Evolutionary conservation across 345 rosid species (phyloP), one percentile per base, ranked within the genome.

Genomic region (Melaleuca alternifolia): DNA sequence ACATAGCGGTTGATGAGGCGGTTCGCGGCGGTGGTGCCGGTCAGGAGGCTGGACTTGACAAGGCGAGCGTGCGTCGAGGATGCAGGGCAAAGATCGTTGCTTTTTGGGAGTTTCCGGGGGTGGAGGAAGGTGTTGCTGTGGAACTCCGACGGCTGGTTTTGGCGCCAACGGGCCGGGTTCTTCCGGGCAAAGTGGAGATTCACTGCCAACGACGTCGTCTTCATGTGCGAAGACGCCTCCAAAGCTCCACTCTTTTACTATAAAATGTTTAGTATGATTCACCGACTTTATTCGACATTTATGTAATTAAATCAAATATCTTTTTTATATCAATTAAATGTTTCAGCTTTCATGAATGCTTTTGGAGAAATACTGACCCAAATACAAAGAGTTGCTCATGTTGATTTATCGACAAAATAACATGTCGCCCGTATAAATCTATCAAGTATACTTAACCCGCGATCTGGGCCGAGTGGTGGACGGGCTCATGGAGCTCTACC

Each of bases 1-100:
- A 90, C 41, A 50, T 93, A 96, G 10, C 89, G 71, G 21, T 91
- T 93, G 8, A 93, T 83, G 89, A 96, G 94, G 59, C 90, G 92
- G 88, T 94, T 96, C 12, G 88, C 54, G 16, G 92, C 86, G 84
- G 86, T 50, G 20, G 91, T 94, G 75, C 88, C 87, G 23, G 46
- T 62, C 4, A 85, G 37, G 54, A 91, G 51, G 8, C 99, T 96
- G 11, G 85, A 86, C 89, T 95, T 96, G 10, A 96, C 54, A 14
- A 88, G 20, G 11, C 26, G 53, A 7, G 90, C 20, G 46, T 94
- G 95, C 3, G 87, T 50, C 30, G 88, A 88, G 53, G 84, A 85
- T 23, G 92, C 87, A 53, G 89, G 75, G 87, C 59, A 50, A 50
- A 89, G 54, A 85, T 89, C 33, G 23, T 86, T 89, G 48, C 95